phyloP scores from a whole-genome alignment of 2,329 filamentous ascomycete species.

The Xylariomycetidae sp. region DNA sequence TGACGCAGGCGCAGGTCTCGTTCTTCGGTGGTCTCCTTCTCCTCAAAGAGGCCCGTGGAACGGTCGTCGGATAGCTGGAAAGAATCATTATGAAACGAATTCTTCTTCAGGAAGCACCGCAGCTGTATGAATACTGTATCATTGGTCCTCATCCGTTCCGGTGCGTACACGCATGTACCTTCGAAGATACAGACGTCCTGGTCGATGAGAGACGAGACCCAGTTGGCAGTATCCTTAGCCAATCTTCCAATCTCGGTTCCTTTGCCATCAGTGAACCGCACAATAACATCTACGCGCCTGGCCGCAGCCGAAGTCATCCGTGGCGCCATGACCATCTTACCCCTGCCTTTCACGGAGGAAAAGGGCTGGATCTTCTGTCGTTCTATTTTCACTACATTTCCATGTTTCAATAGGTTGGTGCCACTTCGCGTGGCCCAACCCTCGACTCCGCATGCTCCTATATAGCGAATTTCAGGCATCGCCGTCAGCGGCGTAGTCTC shows the following conservation, averaged over 20 bases:
- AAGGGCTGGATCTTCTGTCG: conserved; percentile 69
- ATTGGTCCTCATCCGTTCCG: conserved; percentile 79
- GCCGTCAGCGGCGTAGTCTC: conserved; percentile 10
- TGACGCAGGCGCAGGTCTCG: conserved; percentile 78
- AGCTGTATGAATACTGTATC: conserved; percentile 94
- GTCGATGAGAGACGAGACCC: conserved; percentile 90
- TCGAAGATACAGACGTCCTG: conserved; percentile 86
- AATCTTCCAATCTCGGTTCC: conserved; percentile 84
- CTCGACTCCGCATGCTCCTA: conserved; percentile 86
- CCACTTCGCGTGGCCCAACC: conserved; percentile 92
- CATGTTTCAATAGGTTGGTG: conserved; percentile 67
- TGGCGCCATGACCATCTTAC: conserved; percentile 26
- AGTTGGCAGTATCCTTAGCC: conserved; percentile 80
- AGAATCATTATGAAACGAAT: conserved; percentile 64
- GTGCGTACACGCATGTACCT: conserved; percentile 82
- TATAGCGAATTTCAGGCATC: conserved; percentile 57
- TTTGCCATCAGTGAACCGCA: conserved; percentile 76
- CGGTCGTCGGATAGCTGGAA: conserved; percentile 67
- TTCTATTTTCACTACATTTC: conserved; percentile 81
- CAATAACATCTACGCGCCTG: conserved; percentile 76
- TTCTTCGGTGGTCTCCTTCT: conserved; percentile 81
- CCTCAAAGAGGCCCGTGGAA: conserved; percentile 70
- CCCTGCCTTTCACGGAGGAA: conserved; percentile 33
- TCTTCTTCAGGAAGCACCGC: conserved; percentile 67
- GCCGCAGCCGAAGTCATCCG: conserved; percentile 47